Conservation (phyloP, 768 basidiomycete genomes). For the Tylopilus balloui region DNA sequence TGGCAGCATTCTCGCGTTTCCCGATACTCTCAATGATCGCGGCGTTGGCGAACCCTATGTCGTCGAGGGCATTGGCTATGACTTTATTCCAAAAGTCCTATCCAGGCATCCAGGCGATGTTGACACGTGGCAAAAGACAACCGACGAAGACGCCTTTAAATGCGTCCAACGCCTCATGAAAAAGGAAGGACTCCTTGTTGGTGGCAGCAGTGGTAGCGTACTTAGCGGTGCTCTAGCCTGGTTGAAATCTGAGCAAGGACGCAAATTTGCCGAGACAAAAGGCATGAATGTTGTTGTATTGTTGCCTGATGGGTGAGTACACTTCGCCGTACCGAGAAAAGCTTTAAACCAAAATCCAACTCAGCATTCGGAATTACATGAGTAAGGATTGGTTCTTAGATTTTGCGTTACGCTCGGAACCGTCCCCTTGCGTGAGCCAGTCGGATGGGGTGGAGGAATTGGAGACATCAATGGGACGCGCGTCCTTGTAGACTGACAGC, state of each 20-base stretch:
- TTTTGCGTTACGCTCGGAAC: conserved; percentile 53
- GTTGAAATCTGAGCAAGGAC: conserved; percentile 69
- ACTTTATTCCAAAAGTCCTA: conserved; percentile 87
- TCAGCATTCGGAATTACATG: conserved; percentile 89
- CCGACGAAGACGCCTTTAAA: conserved; percentile 75
- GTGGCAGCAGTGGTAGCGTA: conserved; percentile 89
- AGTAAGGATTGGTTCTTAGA: conserved; percentile 89
- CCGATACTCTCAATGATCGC: conserved; percentile 56
- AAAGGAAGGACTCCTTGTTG: conserved; percentile 84
- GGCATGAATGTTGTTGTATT: conserved; percentile 88
- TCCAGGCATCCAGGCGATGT: conserved; percentile 56
- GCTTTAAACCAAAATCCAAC: not conserved
- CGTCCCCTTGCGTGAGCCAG: conserved; percentile 39
- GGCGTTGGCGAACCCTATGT: conserved; percentile 51
- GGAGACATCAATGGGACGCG: conserved; percentile 2
- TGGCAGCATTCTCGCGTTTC: conserved; percentile 83
- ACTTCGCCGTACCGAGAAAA: not conserved
- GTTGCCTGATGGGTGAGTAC: conserved; percentile 80
- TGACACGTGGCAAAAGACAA: conserved; percentile 82
- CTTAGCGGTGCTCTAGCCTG: conserved; percentile 74
- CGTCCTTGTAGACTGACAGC: conserved; percentile 5
- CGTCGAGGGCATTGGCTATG: conserved; percentile 97
- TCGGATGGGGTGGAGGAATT: not conserved
- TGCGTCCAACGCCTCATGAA: conserved; percentile 75
- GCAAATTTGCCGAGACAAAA: conserved; percentile 53